Evolutionary conservation across 2,329 filamentous ascomycete genomes (phyloP).

Genomic region (Phaeosphaeriaceae sp.): DNA sequence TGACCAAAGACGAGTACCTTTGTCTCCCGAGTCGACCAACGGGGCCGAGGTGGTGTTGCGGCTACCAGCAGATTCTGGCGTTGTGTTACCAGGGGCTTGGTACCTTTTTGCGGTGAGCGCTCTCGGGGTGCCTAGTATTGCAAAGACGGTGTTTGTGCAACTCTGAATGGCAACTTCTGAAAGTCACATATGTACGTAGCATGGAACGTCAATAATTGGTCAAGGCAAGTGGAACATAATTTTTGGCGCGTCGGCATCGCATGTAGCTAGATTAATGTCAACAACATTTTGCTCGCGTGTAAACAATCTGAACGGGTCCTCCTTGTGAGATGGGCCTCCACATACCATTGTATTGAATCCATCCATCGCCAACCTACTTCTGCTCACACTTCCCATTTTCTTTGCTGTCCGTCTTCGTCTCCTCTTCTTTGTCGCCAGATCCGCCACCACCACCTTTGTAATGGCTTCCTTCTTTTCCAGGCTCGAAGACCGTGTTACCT

Average conservation of each 20-base stretch:
- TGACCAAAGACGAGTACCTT: slow-evolving; percentile 28
- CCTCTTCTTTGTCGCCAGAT: slow-evolving; percentile 35
- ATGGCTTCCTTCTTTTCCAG: slow-evolving; percentile 35
- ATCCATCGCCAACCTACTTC: background rate
- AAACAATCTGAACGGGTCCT: background rate
- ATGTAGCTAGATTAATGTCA: background rate
- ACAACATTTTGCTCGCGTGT: background rate
- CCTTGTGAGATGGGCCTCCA: background rate
- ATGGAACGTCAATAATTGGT: background rate
- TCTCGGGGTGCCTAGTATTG: slow-evolving; percentile 25
- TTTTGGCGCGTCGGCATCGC: background rate
- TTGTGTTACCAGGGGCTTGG: slow-evolving; percentile 25
- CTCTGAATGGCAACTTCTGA: background rate
- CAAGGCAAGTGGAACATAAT: background rate
- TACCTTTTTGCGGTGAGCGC: slow-evolving; percentile 26
- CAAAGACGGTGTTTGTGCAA: slow-evolving; percentile 18
- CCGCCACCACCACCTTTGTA: slow-evolving; percentile 35
- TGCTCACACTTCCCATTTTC: slow-evolving; percentile 12
- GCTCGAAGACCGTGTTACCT: slow-evolving; percentile 40
- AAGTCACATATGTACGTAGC: background rate
- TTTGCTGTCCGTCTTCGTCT: slow-evolving; percentile 20
- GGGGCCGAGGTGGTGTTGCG: slow-evolving; percentile 13
- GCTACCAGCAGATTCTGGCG: slow-evolving; percentile 18
- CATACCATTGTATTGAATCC: background rate
- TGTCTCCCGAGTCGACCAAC: slow-evolving; percentile 9